Evolutionary conservation across 345 rosid species (phyloP), one percentile per base, ranked within the genome.

Genomic region (Sisymbrium irio): DNA sequence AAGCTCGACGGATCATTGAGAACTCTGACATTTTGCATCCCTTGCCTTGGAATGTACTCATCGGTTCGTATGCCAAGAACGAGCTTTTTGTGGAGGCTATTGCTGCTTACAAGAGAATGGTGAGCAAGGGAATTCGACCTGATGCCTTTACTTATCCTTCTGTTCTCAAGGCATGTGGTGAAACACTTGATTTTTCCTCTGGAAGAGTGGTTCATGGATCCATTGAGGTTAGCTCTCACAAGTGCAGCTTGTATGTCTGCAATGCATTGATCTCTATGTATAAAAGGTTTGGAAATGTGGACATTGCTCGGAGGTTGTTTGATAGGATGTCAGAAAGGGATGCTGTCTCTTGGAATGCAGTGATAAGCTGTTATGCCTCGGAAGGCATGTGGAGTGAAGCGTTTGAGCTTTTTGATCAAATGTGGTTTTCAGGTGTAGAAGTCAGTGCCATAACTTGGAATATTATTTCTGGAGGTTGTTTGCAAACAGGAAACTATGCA

Each of bases 61-160:
- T 92, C 18, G 40, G 83, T 51, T 81, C 81, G 3, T 88, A 82
- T 77, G 80, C 75, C 59, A 82, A 74, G 55, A 86, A 81, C 60
- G 80, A 83, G 45, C 65, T 71, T 20, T 85, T 53, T 33, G 55
- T 20, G 13, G 89, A 85, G 76, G 89, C 85, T 61, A 65, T 88
- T 58, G 47, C 72, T 55, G 61, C 78, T 44, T 92, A 85, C 64
- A 85, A 62, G 73, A 58, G 74, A 67, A 88, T 92, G 97, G 65
- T 80, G 62, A 49, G 74, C 32, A 82, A 65, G 59, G 90, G 94
- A 37, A 60, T 87, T 67, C 73, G 59, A 76, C 90, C 89, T 0
- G 93, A 92, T 88, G 82, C 82, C 14, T 92, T 85, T 72, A 89
- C 96, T 42, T 92, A 85, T 71, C 93, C 97, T 0, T 86, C 96